A percentile compares a stretch with the other conserved stretches of the same genome.
phyloP scores from a whole-genome alignment of 306 rosid species.

The Fragaria nilgerrensis region DNA sequence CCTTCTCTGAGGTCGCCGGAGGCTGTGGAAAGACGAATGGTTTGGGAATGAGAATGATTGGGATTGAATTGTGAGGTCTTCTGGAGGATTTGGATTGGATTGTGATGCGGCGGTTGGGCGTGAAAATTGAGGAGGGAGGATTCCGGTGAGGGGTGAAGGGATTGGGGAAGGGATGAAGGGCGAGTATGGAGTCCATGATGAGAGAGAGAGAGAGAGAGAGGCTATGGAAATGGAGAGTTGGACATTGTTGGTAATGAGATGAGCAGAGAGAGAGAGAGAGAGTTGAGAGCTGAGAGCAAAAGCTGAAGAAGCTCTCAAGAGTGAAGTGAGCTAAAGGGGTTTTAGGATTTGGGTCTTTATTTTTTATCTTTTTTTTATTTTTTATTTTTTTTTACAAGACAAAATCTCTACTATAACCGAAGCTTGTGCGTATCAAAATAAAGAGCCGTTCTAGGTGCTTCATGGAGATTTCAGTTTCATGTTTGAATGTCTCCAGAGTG shows the following conservation, averaged over 20 bases:
- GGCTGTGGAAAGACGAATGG: constrained; percentile 20
- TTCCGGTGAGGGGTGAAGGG: constrained; percentile 9
- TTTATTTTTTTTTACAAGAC: too few species aligned
- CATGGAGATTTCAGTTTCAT: too few species aligned
- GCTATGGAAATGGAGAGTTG: not conserved
- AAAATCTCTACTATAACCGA: too few species aligned
- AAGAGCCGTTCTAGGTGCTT: too few species aligned
- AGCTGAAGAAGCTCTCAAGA: too few species aligned
- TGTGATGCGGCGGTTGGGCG: constrained; percentile 26
- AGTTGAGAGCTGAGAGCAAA: too few species aligned
- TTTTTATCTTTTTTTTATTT: too few species aligned
- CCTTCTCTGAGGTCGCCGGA: constrained; percentile 18
- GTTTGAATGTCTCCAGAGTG: too few species aligned
- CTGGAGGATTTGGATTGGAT: constrained; percentile 6
- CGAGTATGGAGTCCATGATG: constrained; percentile 41
- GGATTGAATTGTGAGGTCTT: not conserved
- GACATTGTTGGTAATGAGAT: not conserved
- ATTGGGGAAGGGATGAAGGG: constrained; percentile 23
- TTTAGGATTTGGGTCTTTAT: too few species aligned
- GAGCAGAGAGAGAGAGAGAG: too few species aligned
- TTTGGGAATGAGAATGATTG: constrained; percentile 2
- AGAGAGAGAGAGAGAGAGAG: not conserved
- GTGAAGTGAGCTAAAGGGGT: too few species aligned
- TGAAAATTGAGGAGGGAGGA: constrained; percentile 10
- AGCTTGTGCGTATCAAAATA: too few species aligned